Evolutionary conservation across 2,329 filamentous ascomycete species (phyloP), one percentile per base, ranked within the genome.

Genomic region (Aspergillus vadensis): DNA sequence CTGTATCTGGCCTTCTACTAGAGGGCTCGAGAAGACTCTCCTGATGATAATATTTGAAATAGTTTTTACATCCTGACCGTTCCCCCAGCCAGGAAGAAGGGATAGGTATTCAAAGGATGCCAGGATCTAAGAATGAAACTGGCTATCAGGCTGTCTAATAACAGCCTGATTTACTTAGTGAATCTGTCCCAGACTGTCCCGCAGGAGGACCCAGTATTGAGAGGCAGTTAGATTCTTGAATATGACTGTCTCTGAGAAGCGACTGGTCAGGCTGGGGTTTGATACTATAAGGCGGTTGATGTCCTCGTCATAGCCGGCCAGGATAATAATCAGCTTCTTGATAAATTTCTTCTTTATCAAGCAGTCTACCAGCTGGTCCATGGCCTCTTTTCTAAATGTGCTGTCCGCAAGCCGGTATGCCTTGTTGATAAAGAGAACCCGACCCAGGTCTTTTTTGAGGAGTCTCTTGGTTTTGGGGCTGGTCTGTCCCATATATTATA

Each of bases 361-460:
- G 57, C 73, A 77, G 63, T 83, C 82, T 0, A 84, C 82, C 2
- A 84, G 65, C 66, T 84, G 81, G 43, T 83, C 79, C 69, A 83
- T 79, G 0, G 82, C 82, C 65, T 84, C 82, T 48, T 83, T 82
- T 0, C 84, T 86, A 65, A 85, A 91, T 0, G 69, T 67, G 0
- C 85, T 85, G 1, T 84, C 82, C 0, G 76, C 80, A 0, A 91
- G 81, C 0, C 88, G 82, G 64, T 91, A 91, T 0, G 89, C 89
- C 69, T 91, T 88, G 58, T 92, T 89, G 7, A 92, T 83, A 62
- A 92, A 88, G 0, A 92, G 79, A 0, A 92, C 86, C 21, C 83
- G 85, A 0, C 90, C 89, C 0, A 91, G 79, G 0, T 84, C 85
- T 39, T 80, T 83, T 56, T 91, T 86, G 0, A 92, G 74, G 0